Percentiles rank a stretch among this genome's conserved stretches.
Evolutionary conservation across 1,139 yeast genomes (phyloP).

Genomic region (Suhomyces atakaporum): DNA sequence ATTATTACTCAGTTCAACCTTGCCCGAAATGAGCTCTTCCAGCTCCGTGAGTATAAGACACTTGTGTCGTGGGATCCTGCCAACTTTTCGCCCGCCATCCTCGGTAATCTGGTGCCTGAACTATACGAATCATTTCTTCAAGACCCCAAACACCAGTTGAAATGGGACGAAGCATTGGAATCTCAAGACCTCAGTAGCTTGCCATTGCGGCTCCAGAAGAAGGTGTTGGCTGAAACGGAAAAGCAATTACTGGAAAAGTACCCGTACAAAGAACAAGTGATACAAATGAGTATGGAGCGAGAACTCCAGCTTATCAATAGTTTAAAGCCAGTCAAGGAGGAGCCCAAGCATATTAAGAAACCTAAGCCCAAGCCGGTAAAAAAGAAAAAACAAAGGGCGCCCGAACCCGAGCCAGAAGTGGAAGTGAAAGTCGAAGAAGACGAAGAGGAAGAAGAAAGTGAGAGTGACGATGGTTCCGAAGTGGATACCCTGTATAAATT

Average conservation of each 20-base stretch:
- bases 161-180: conserved; percentile 38
- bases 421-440: conserved; percentile 10
- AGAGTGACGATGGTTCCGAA: conserved; percentile 12
- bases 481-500: conserved; percentile 29
- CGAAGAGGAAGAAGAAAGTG: conserved; percentile 15
- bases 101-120: conserved; percentile 31
- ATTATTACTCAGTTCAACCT: conserved; percentile 49
- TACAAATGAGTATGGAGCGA: conserved; percentile 24
- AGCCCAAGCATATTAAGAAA: background rate
- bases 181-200: conserved; percentile 32
- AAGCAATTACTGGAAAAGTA: conserved; percentile 33
- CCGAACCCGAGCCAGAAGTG: conserved; percentile 1
- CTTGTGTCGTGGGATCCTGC: conserved; percentile 62
- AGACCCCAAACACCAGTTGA: conserved; percentile 28
- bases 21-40: conserved; percentile 53
- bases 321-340: conserved; percentile 2
- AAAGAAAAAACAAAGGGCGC: background rate
- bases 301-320: conserved; percentile 27
- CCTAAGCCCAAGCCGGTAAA: background rate
- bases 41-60: conserved; percentile 59
- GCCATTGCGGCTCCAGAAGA: conserved; percentile 47
- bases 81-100: conserved; percentile 33
- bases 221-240: conserved; percentile 45
- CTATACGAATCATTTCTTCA: conserved; percentile 37
- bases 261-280: conserved; percentile 39